These are phyloP conservation scores for Aspergillaceae sp. DNA, from an alignment of 2,329 filamentous ascomycete genomes.

Conservation along the genomic window DNA sequence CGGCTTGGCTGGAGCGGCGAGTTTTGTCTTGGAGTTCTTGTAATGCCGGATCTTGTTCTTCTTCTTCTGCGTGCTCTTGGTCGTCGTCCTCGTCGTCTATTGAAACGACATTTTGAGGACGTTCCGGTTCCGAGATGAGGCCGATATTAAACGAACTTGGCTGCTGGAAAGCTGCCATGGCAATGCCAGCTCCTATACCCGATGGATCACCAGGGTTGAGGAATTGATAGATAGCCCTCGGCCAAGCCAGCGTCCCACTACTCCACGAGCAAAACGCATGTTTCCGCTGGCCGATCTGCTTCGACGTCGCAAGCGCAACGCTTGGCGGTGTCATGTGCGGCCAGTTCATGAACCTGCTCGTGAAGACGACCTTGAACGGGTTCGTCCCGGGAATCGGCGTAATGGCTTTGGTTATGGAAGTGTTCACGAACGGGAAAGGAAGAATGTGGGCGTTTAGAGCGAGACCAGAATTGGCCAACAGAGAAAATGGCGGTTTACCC, in stretches of 20 bases:
- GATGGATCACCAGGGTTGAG: conserved; percentile 16
- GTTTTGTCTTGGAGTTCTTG: conserved; percentile 12
- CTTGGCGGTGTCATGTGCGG: conserved; percentile 20
- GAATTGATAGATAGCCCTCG: conserved; percentile 15
- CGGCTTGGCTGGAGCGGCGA: conserved; percentile 13
- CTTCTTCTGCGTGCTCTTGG: conserved; percentile 11
- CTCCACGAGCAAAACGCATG: conserved; percentile 27
- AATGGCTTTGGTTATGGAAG: conserved; percentile 22
- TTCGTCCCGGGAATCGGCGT: conserved; percentile 23
- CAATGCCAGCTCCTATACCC: conserved; percentile 14
- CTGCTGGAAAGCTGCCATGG: conserved; percentile 12
- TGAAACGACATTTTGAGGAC: conserved; percentile 3
- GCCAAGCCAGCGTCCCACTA: conserved; percentile 32
- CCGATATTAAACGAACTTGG: conserved; percentile 28
- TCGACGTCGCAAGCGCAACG: conserved; percentile 24
- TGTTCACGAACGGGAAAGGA: conserved; percentile 22
- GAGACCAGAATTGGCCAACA: conserved; percentile 24
- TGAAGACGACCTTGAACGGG: conserved; percentile 25
- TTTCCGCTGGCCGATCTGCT: conserved; percentile 23
- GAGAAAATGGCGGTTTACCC: conserved; percentile 20
- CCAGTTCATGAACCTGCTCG: conserved; percentile 21
- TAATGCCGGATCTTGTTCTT: conserved; percentile 17
- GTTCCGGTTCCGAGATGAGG: conserved; percentile 20
- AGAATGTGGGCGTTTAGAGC: conserved; percentile 21
- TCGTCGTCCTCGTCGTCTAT: conserved; percentile 17